Evolutionary conservation across 495 filamentous ascomycete genomes (phyloP).

Genomic region (Talaromyces proteolyticus): DNA sequence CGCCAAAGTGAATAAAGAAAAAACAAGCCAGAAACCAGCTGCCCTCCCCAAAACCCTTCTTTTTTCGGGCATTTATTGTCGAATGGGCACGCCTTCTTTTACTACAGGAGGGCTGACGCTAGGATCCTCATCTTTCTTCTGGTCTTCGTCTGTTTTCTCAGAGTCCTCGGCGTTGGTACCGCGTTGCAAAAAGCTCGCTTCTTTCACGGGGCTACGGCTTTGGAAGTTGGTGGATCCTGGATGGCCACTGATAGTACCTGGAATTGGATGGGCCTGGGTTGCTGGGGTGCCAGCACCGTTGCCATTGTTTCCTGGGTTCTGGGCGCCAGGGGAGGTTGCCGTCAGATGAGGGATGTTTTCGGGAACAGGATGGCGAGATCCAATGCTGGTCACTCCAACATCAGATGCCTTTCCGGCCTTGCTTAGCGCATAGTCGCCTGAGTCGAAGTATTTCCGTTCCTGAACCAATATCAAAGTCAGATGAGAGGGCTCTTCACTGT

Average conservation of each 20-base stretch:
- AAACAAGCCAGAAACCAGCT: neutral
- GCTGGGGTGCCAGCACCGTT: slow-evolving; percentile 13
- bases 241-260: slow-evolving; percentile 39
- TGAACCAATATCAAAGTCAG: too few species aligned
- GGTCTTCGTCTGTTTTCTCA: neutral
- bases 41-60: too few species aligned
- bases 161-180: slow-evolving; percentile 68
- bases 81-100: slow-evolving; percentile 60
- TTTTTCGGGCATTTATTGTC: too few species aligned
- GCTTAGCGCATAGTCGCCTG: slow-evolving; percentile 93
- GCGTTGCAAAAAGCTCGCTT: slow-evolving; percentile 74
- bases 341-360: slow-evolving; percentile 93
- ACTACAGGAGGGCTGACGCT: slow-evolving; percentile 41
- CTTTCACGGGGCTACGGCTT: slow-evolving; percentile 78
- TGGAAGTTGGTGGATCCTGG: slow-evolving; percentile 45
- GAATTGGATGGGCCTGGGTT: slow-evolving; percentile 24
- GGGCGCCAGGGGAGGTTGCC: slow-evolving; percentile 61
- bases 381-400: slow-evolving; percentile 88
- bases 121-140: slow-evolving; percentile 13
- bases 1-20: slow-evolving; percentile 7
- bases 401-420: slow-evolving; percentile 97
- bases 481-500: too few species aligned
- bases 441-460: slow-evolving; percentile 99
- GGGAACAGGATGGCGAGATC: slow-evolving; percentile 87
- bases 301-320: slow-evolving; percentile 23